A percentile compares a stretch with the other conserved stretches of the same genome.
These are phyloP conservation scores for Stylosanthes scabra DNA, from an alignment of 331 rosid species.

Conservation along the genomic window DNA sequence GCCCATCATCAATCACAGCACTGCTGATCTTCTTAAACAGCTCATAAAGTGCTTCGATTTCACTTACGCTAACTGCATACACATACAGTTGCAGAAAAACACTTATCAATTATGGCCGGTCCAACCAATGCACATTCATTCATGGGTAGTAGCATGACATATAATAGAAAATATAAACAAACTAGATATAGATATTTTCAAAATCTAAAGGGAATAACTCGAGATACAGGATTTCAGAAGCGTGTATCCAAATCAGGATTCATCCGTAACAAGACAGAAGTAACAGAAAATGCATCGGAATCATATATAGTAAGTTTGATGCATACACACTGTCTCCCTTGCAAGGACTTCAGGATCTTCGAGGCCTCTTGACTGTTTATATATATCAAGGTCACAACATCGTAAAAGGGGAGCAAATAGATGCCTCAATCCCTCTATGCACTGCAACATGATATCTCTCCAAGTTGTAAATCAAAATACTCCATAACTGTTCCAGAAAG, in stretches of 20 bases:
- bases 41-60: slow-evolving; percentile 97
- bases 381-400: slow-evolving; percentile 85
- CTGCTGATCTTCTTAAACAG: slow-evolving; percentile 97
- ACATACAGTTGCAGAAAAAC: slow-evolving; percentile 39
- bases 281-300: slow-evolving; percentile 3
- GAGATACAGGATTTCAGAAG: slow-evolving; percentile 17
- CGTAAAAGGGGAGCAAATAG: slow-evolving; percentile 67
- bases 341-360: slow-evolving; percentile 93
- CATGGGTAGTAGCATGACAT: slow-evolving; percentile 11
- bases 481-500: slow-evolving; percentile 81
- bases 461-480: slow-evolving; percentile 65
- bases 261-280: not conserved
- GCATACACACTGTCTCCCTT: slow-evolving; percentile 96
- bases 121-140: not conserved
- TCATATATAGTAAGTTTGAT: slow-evolving; percentile 22
- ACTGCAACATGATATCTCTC: slow-evolving; percentile 89
- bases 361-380: slow-evolving; percentile 84
- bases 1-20: slow-evolving; percentile 95
- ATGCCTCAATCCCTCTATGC: slow-evolving; percentile 77
- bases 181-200: not conserved
- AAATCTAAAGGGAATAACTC: slow-evolving; percentile 10
- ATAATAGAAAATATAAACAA: slow-evolving; percentile 10
- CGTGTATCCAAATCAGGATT: slow-evolving; percentile 10
- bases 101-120: slow-evolving; percentile 9
- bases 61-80: slow-evolving; percentile 93